A percentile compares a stretch with the other conserved stretches of the same genome.
Conservation (phyloP, 2,329 filamentous ascomycete species). For the Blastomyces gilchristii region DNA sequence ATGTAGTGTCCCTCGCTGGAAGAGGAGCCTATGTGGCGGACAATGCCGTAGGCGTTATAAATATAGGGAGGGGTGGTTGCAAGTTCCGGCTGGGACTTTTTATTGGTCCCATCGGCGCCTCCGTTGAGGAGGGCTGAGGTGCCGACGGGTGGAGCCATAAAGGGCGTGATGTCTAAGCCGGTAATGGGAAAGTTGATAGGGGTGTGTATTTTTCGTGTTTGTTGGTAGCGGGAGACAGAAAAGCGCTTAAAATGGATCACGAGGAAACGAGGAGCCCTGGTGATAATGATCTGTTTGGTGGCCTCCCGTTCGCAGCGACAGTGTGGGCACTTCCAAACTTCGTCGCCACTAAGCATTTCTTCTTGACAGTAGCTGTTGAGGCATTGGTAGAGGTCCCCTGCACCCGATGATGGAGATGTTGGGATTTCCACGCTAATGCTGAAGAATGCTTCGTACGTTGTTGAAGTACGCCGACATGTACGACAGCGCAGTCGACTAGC, state of each 20-base stretch:
- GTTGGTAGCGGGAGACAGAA: constrained; percentile 46
- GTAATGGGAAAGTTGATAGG: constrained; percentile 68
- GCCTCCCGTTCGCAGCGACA: constrained; percentile 60
- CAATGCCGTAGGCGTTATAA: constrained; percentile 81
- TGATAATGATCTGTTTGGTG: constrained; percentile 62
- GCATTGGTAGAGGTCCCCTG: constrained; percentile 55
- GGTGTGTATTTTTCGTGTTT: constrained; percentile 57
- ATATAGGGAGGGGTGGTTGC: constrained; percentile 47
- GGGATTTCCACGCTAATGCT: constrained; percentile 58
- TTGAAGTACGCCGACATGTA: constrained; percentile 52
- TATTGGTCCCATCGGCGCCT: constrained; percentile 50
- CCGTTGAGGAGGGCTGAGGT: constrained; percentile 20
- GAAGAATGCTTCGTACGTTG: constrained; percentile 61
- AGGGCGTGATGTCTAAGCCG: constrained; percentile 53
- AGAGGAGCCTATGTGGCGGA: constrained; percentile 61
- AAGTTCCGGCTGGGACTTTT: constrained; percentile 34
- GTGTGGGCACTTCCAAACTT: constrained; percentile 61
- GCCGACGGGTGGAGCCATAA: constrained; percentile 43
- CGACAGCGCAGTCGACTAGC: constrained; percentile 52
- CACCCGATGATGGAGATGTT: constrained; percentile 46
- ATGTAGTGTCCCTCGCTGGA: constrained; percentile 72
- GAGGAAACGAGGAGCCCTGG: constrained; percentile 66
- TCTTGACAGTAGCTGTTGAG: constrained; percentile 59
- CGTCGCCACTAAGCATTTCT: constrained; percentile 57
- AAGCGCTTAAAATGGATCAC: constrained; percentile 69